Evolutionary conservation across 2,329 filamentous ascomycete species (phyloP), one percentile per base, ranked within the genome.

Genomic region (Clarireedia paspali): DNA sequence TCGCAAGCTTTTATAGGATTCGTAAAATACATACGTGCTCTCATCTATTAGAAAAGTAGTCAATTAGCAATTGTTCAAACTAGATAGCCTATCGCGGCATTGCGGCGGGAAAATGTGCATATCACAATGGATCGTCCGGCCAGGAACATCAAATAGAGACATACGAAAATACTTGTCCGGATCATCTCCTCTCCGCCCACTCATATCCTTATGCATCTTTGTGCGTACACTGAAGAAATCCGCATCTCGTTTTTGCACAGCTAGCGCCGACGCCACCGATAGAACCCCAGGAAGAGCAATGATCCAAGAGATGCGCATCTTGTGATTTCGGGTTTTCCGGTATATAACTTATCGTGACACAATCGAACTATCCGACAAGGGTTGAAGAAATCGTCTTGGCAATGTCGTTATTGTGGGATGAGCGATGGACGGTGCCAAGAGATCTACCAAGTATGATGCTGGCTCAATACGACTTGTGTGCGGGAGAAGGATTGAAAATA

Each of bases 151-250:
- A 23, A 14, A 12, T 45, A 40, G 10, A 23, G 36, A 68, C 69
- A 64, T 56, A 72, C 70, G 70, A 56, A 73, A 72, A 61, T 72
- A 72, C 67, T 73, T 72, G 20, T 65, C 38, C 46, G 61, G 63
- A 47, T 63, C 64, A 56, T 67, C 66, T 51, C 59, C 64, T 55
- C 51, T 51, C 53, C 50, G 63, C 24, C 67, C 65, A 56, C 66
- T 68, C 66, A 65, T 66, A 47, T 69, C 67, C 58, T 68, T 64
- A 38, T 63, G 60, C 53, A 64, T 58, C 26, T 59, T 62, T 15
- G 66, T 67, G 27, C 66, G 59, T 24, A 67, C 65, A 47, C 60
- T 63, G 42, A 58, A 60, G 53, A 68, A 68, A 53, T 68, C 66
- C 12, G 66, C 66, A 64, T 68, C 65, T 30, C 66, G 54, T 44